Conservation (phyloP, 257 asterid species). For the Cynanchum wilfordii region DNA sequence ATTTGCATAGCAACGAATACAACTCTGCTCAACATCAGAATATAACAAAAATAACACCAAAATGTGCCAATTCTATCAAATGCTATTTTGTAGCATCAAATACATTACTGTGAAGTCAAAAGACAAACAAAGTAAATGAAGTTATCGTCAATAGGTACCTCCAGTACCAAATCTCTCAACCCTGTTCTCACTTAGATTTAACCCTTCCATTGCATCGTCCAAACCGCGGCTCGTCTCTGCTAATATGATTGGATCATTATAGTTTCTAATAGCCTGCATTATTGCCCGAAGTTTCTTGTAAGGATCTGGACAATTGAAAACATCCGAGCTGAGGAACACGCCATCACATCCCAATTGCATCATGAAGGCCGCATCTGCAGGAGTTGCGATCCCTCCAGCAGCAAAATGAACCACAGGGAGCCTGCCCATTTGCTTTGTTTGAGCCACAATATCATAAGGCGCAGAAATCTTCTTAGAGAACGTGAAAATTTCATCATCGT, state of each 20-base stretch:
- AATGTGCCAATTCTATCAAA: not conserved
- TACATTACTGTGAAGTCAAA: constrained; percentile 3
- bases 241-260: constrained; percentile 60
- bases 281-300: constrained; percentile 52
- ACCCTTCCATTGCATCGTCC: constrained; percentile 54
- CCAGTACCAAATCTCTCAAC: constrained; percentile 35
- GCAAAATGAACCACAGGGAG: constrained; percentile 89
- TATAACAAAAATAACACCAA: not conserved
- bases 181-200: constrained; percentile 40
- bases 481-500: constrained; percentile 77
- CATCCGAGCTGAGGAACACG: constrained; percentile 53
- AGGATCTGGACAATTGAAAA: constrained; percentile 56
- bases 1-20: not conserved
- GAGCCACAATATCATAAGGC: constrained; percentile 71
- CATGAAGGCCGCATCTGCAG: constrained; percentile 88
- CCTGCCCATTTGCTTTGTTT: constrained; percentile 83
- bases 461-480: constrained; percentile 60
- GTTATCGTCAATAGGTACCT: constrained; percentile 28
- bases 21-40: not conserved
- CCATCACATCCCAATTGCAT: constrained; percentile 91
- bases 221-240: constrained; percentile 65
- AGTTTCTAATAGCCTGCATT: constrained; percentile 74
- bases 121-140: not conserved
- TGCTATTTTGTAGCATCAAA: not conserved
- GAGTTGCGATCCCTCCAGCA: constrained; percentile 75